These are phyloP conservation scores for Hyphochytrium catenoides DNA, from an alignment of 352 stramenopile species.

Conservation along the genomic window DNA sequence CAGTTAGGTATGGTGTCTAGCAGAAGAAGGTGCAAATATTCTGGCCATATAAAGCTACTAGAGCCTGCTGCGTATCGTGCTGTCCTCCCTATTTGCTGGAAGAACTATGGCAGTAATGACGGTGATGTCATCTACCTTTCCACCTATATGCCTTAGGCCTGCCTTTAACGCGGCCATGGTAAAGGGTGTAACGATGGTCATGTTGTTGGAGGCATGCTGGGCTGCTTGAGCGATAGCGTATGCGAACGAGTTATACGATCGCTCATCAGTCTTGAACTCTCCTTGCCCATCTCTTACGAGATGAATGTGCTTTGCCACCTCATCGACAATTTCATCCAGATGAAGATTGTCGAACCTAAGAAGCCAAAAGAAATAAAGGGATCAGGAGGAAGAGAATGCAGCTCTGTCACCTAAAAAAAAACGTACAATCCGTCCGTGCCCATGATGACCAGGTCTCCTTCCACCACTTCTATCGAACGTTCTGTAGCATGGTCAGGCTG, in stretches of 20 bases:
- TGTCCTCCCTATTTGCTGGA: too few relatives aligned
- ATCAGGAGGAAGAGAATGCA: not conserved
- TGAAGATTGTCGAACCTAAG: conserved; percentile 84
- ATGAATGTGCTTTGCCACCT: too few relatives aligned
- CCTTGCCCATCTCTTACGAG: too few relatives aligned
- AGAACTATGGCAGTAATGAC: conserved; percentile 57
- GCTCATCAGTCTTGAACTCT: too few relatives aligned
- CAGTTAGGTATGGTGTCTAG: too few relatives aligned
- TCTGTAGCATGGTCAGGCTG: conserved; percentile 65
- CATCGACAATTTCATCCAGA: conserved; percentile 39
- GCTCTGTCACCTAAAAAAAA: not conserved
- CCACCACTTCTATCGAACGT: conserved; percentile 47
- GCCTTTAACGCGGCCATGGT: conserved; percentile 30
- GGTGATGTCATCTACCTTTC: conserved; percentile 74
- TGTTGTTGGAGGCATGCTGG: conserved; percentile 40
- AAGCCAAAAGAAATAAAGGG: not conserved
- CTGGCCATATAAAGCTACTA: too few relatives aligned
- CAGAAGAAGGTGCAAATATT: too few relatives aligned
- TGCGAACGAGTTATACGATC: too few relatives aligned
- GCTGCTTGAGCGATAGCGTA: conserved; percentile 39
- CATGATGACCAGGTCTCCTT: conserved; percentile 72
- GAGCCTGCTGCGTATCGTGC: too few relatives aligned
- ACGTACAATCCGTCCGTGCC: conserved; percentile 76
- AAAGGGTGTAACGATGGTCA: conserved; percentile 45
- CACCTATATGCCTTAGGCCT: conserved; percentile 45